phyloP scores from a whole-genome alignment of 495 filamentous ascomycete genomes.

The Copromyces sp. region DNA sequence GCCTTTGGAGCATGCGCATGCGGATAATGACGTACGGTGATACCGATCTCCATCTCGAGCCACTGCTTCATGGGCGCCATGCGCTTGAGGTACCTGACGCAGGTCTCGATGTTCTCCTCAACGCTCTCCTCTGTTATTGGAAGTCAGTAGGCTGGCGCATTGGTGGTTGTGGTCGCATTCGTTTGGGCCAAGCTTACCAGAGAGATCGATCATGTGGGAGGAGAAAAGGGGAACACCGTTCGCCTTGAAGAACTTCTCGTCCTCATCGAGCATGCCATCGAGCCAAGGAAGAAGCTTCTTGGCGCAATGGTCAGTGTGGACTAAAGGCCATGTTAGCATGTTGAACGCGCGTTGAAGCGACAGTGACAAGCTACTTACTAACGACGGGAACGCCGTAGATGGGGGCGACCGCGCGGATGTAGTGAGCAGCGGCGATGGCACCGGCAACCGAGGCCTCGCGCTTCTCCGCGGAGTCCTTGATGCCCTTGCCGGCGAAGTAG shows the following conservation, averaged over 20 bases:
- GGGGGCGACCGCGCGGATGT: constrained; percentile 81
- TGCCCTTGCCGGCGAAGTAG: constrained; percentile 91
- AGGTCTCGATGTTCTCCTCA: constrained; percentile 83
- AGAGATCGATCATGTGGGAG: constrained; percentile 93
- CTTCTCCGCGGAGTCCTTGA: constrained; percentile 59
- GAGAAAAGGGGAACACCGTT: constrained; percentile 90
- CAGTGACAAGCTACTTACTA: constrained; percentile 53
- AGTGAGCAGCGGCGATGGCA: constrained; percentile 80
- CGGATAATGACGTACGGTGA: constrained; percentile 9
- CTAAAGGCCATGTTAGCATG: constrained; percentile 1
- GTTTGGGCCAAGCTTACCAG: constrained; percentile 3
- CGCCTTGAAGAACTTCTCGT: constrained; percentile 87
- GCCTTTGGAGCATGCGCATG: not conserved
- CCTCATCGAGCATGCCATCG: constrained; percentile 86
- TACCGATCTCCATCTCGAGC: constrained; percentile 80
- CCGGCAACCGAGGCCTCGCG: constrained; percentile 85
- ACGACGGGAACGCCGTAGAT: constrained; percentile 84
- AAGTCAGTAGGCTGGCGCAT: not conserved
- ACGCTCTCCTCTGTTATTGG: constrained; percentile 66
- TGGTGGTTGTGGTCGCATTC: not conserved
- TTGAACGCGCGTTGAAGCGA: not conserved
- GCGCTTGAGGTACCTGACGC: constrained; percentile 81
- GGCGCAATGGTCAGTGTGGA: constrained; percentile 66
- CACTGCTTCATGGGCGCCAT: constrained; percentile 94
- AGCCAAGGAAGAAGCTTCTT: constrained; percentile 88